Percentiles rank a stretch among this genome's conserved stretches.
Evolutionary conservation across 176 grass and related monocot genomes (phyloP).

Genomic region (Carex cristatella): DNA sequence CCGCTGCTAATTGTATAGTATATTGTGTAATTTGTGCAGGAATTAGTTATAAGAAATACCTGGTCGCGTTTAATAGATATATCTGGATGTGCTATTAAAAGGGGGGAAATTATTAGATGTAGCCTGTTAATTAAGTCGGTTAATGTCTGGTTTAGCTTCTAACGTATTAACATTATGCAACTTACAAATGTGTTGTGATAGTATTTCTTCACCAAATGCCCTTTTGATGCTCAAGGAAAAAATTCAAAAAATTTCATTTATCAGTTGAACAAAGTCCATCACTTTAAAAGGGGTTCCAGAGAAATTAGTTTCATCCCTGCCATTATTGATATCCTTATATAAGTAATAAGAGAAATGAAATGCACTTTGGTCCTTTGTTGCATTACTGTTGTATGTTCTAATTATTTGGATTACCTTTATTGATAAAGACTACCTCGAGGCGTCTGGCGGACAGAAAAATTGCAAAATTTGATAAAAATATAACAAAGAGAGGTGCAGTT

Average conservation of each 20-base stretch:
- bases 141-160: background rate
- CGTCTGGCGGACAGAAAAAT: conserved; percentile 62
- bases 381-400: background rate
- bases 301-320: background rate
- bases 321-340: background rate
- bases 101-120: background rate
- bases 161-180: background rate
- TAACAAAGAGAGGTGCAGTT: conserved; percentile 73
- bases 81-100: background rate
- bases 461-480: conserved; percentile 70
- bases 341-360: background rate
- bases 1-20: background rate
- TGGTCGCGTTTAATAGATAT: background rate
- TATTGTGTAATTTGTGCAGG: background rate
- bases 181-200: background rate
- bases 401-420: conserved; percentile 8
- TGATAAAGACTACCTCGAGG: conserved; percentile 69
- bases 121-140: background rate
- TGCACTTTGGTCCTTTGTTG: background rate
- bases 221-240: background rate
- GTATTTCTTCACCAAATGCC: background rate
- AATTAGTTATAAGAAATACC: background rate
- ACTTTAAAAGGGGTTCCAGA: background rate
- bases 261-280: background rate
- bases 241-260: background rate